These are phyloP conservation scores for Metschnikowia peoriensis DNA, from an alignment of 805 yeast genomes.

Conservation along the genomic window DNA sequence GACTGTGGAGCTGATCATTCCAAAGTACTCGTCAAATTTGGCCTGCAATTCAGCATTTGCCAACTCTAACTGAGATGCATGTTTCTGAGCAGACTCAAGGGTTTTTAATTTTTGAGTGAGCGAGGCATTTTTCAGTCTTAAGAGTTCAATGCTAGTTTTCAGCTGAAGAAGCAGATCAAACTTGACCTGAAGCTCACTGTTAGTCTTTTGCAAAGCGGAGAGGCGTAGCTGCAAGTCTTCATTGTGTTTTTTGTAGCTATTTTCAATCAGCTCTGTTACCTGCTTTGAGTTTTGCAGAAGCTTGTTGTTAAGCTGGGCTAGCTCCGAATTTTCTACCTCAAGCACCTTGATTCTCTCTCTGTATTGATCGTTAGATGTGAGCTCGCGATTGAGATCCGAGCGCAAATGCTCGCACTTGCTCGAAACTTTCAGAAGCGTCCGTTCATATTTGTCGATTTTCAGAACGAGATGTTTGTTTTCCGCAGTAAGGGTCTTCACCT, in stretches of 20 bases:
- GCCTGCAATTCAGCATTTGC: slow-evolving; percentile 48
- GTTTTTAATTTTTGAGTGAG: slow-evolving; percentile 38
- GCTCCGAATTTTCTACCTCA: slow-evolving; percentile 26
- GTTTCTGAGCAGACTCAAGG: slow-evolving; percentile 43
- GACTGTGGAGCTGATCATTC: slow-evolving; percentile 35
- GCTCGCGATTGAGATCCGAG: slow-evolving; percentile 33
- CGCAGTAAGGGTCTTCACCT: slow-evolving; percentile 19
- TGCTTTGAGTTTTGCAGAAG: slow-evolving; percentile 29
- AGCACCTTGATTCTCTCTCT: slow-evolving; percentile 33
- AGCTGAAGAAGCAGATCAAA: slow-evolving; percentile 50
- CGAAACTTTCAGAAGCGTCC: slow-evolving; percentile 22
- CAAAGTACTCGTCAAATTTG: slow-evolving; percentile 48
- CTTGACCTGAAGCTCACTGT: slow-evolving; percentile 51
- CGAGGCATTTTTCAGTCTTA: slow-evolving; percentile 53
- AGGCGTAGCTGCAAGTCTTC: slow-evolving; percentile 21
- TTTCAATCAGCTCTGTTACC: slow-evolving; percentile 10
- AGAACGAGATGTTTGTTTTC: slow-evolving; percentile 17
- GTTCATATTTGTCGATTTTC: slow-evolving; percentile 19
- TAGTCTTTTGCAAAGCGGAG: slow-evolving; percentile 41
- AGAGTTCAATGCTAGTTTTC: slow-evolving; percentile 47
- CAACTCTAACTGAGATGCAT: slow-evolving; percentile 47
- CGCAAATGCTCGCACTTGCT: slow-evolving; percentile 34
- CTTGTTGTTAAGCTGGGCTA: slow-evolving; percentile 31
- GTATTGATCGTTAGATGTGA: slow-evolving; percentile 36
- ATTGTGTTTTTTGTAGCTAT: slow-evolving; percentile 22